phyloP scores from a whole-genome alignment of 768 basidiomycete genomes.

The Gymnopilus dilepis region DNA sequence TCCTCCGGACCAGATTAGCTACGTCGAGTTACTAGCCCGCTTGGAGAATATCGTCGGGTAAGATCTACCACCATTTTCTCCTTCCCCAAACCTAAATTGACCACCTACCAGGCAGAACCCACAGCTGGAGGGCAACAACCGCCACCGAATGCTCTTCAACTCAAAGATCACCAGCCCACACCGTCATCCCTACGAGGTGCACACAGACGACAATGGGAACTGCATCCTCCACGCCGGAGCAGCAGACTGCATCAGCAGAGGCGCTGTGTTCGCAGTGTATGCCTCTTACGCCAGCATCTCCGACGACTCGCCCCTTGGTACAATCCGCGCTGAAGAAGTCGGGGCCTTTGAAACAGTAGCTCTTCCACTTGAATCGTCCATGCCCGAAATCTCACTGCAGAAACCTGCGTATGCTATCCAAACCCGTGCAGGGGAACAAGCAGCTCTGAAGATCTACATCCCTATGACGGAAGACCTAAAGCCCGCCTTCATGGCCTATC shows the following conservation, averaged over 20 bases:
- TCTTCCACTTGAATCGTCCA: not conserved
- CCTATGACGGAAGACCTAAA: not conserved
- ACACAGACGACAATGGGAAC: not conserved
- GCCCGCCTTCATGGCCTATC: not conserved
- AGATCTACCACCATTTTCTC: too few relatives aligned
- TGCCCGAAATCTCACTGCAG: not conserved
- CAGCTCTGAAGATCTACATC: not conserved
- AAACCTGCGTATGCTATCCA: not conserved
- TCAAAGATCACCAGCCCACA: not conserved
- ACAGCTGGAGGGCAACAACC: not conserved
- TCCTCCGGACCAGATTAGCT: conserved; percentile 2
- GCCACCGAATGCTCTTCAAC: not conserved
- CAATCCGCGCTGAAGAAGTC: not conserved
- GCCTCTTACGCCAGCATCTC: not conserved
- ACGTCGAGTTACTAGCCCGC: not conserved
- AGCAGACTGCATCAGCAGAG: conserved; percentile 16
- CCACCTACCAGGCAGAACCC: not conserved
- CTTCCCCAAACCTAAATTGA: too few relatives aligned
- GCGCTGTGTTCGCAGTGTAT: conserved; percentile 20
- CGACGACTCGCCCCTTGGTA: not conserved
- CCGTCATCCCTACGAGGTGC: not conserved
- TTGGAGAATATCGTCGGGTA: not conserved
- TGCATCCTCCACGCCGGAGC: conserved; percentile 21
- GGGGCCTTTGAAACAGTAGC: not conserved
- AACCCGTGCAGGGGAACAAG: not conserved